phyloP scores from a whole-genome alignment of 2,329 filamentous ascomycete genomes.

The Cercospora nicotianae region DNA sequence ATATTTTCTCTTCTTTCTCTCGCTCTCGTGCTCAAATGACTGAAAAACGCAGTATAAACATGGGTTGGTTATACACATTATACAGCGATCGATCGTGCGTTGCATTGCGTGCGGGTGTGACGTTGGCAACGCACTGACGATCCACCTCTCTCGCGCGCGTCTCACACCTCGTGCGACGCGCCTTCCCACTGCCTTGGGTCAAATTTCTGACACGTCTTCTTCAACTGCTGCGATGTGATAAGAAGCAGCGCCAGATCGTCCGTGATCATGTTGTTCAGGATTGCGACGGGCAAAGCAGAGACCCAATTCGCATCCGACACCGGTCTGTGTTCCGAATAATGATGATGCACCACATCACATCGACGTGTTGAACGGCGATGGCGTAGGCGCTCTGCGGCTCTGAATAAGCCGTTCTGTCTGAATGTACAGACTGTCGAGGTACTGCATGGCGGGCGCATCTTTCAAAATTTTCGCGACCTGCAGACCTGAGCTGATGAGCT shows the following conservation, averaged over 20 bases:
- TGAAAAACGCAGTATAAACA: slow-evolving; percentile 3
- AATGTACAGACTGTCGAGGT: slow-evolving; percentile 77
- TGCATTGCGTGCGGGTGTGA: background rate
- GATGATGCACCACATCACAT: slow-evolving; percentile 15
- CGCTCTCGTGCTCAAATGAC: background rate
- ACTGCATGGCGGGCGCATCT: slow-evolving; percentile 80
- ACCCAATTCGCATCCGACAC: background rate
- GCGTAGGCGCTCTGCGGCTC: slow-evolving; percentile 32
- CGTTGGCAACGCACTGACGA: slow-evolving; percentile 1
- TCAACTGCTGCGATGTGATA: background rate
- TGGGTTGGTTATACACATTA: slow-evolving; percentile 5
- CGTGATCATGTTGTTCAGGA: background rate
- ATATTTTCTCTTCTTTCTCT: background rate
- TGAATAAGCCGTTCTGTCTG: slow-evolving; percentile 77
- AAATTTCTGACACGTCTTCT: background rate
- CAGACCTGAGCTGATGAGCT: slow-evolving; percentile 81
- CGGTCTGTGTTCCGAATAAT: slow-evolving; percentile 5
- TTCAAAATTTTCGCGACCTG: slow-evolving; percentile 86
- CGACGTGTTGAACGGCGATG: slow-evolving; percentile 24
- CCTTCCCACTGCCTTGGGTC: background rate
- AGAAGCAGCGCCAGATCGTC: background rate
- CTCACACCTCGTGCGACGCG: background rate
- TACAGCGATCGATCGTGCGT: background rate
- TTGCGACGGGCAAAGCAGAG: background rate
- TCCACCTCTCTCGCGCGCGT: background rate